Percentiles rank a stretch among this genome's conserved stretches.
Conservation (phyloP, 1,139 yeast species). For the Lodderomyces theae region DNA sequence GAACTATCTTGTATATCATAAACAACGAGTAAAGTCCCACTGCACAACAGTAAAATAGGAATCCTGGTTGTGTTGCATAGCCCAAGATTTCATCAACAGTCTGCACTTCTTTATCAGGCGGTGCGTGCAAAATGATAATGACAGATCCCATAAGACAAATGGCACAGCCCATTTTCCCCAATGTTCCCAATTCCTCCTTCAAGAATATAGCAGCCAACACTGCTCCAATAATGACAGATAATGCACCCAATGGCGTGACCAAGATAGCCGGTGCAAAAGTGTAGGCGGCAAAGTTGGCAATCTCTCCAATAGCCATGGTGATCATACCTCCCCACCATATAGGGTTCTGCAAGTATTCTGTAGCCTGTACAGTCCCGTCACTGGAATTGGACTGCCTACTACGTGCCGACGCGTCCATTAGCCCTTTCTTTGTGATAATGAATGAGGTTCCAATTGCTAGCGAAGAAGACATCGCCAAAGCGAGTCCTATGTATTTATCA, state of each 20-base stretch:
- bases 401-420: conserved; percentile 65
- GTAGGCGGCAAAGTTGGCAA: conserved; percentile 92
- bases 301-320: conserved; percentile 88
- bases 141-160: conserved; percentile 86
- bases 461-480: conserved; percentile 83
- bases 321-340: conserved; percentile 95
- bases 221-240: conserved; percentile 88
- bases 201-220: conserved; percentile 81
- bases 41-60: conserved; percentile 59
- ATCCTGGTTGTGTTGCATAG: conserved; percentile 80
- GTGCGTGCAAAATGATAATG: conserved; percentile 89
- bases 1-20: conserved; percentile 83
- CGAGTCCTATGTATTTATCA: conserved; percentile 87
- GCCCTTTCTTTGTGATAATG: conserved; percentile 85
- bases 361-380: conserved; percentile 53
- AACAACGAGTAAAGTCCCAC: conserved; percentile 68
- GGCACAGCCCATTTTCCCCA: conserved; percentile 95
- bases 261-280: conserved; percentile 93
- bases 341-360: conserved; percentile 76
- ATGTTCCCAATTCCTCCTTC: conserved; percentile 80
- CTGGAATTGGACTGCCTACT: conserved; percentile 50
- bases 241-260: conserved; percentile 90
- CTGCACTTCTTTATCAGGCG: conserved; percentile 83
- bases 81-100: conserved; percentile 85
- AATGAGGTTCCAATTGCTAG: conserved; percentile 89